Evolutionary conservation across 169 alveolate genomes (phyloP).

Genomic region (Babesia caballi): DNA sequence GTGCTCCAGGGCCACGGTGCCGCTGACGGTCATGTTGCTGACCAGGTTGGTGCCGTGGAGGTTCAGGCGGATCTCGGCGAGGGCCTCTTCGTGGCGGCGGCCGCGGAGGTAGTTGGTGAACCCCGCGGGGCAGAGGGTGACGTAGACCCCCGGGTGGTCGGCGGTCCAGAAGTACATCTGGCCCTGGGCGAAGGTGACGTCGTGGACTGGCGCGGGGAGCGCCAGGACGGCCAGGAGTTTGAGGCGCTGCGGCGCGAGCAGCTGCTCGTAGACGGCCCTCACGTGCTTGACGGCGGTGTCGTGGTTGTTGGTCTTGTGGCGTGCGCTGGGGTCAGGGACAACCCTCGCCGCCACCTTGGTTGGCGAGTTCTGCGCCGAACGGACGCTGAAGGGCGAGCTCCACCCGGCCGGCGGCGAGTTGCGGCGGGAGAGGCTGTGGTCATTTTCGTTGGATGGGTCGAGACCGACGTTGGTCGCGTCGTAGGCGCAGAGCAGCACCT

Average conservation of each 20-base stretch:
- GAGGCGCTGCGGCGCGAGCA: not conserved
- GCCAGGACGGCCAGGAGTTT: slow-evolving; percentile 14
- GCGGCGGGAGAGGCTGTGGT: not conserved
- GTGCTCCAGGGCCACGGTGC: slow-evolving; percentile 18
- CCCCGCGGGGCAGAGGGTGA: slow-evolving; percentile 44
- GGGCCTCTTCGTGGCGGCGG: not conserved
- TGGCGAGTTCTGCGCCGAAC: not conserved
- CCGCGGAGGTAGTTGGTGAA: slow-evolving; percentile 26
- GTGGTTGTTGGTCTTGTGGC: not conserved
- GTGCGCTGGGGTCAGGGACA: not conserved
- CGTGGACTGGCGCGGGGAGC: slow-evolving; percentile 28
- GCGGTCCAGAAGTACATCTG: slow-evolving; percentile 59
- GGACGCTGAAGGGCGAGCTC: not conserved
- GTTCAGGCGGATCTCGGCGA: slow-evolving; percentile 3
- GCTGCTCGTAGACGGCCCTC: not conserved
- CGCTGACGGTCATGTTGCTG: slow-evolving; percentile 28
- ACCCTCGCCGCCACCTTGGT: not conserved
- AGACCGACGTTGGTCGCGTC: not conserved
- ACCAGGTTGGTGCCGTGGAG: slow-evolving; percentile 51
- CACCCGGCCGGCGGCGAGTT: not conserved
- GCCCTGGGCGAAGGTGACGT: slow-evolving; percentile 10
- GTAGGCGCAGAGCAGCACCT: slow-evolving; percentile 30
- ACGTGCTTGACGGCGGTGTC: not conserved
- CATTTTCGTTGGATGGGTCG: not conserved
- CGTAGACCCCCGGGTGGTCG: slow-evolving; percentile 49